A percentile compares a stretch with the other conserved stretches of the same genome.
Evolutionary conservation across 2,329 filamentous ascomycete genomes (phyloP).

Genomic region (Ophiostoma perfectum): DNA sequence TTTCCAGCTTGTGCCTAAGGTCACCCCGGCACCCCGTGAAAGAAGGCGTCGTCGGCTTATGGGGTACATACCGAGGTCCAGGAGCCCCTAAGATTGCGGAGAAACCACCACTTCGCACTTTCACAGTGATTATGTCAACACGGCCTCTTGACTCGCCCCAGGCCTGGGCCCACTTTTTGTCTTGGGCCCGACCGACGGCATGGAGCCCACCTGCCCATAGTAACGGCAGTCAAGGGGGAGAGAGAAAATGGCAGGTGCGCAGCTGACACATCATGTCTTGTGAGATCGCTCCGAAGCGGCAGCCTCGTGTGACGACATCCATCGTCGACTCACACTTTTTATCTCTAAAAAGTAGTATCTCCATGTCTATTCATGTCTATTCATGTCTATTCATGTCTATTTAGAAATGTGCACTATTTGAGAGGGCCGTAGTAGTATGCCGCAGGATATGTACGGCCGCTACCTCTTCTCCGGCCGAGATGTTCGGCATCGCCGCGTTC

Average conservation of each 20-base stretch:
- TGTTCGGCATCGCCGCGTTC: neutral
- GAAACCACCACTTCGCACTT: neutral
- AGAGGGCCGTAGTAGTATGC: too few species aligned
- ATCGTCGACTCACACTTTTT: too few species aligned
- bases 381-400: neutral
- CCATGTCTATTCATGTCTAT: neutral
- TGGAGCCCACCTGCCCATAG: constrained; percentile 1
- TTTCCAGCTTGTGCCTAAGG: neutral
- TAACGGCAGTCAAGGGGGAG: neutral
- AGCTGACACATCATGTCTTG: neutral
- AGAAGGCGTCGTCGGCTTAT: constrained; percentile 16
- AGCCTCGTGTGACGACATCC: constrained; percentile 10
- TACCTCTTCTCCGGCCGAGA: neutral
- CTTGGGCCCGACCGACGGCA: neutral
- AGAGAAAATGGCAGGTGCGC: neutral
- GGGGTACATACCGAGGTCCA: constrained; percentile 23
- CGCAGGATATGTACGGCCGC: neutral
- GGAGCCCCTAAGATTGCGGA: constrained; percentile 19
- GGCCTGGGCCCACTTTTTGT: neutral
- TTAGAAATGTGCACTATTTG: neutral
- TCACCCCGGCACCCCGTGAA: constrained; percentile 15
- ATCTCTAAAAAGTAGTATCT: too few species aligned
- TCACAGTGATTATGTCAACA: neutral
- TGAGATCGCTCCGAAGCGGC: neutral
- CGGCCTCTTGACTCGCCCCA: neutral